A percentile compares a stretch with the other conserved stretches of the same genome.
These are phyloP conservation scores for Melanopsichium pennsylvanicum DNA, from an alignment of 1,284 basidiomycete genomes.

Conservation along the genomic window DNA sequence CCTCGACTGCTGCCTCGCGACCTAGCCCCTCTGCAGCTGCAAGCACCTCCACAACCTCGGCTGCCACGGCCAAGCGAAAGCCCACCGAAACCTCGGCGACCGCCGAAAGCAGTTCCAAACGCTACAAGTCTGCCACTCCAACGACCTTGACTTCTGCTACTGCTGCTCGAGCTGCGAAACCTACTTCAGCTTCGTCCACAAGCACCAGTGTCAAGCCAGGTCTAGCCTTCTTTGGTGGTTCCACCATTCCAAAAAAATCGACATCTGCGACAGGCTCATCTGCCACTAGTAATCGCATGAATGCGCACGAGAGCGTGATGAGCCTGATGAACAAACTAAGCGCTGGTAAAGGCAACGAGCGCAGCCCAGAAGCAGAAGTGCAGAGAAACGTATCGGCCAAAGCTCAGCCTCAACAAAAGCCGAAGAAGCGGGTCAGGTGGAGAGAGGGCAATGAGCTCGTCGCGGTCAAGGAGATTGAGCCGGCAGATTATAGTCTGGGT, in stretches of 20 bases:
- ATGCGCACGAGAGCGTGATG: constrained; percentile 23
- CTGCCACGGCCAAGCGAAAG: constrained; percentile 18
- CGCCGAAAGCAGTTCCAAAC: constrained; percentile 13
- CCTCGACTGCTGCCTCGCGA: neutral
- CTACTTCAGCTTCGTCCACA: neutral
- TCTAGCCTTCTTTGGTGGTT: constrained; percentile 16
- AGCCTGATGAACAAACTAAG: constrained; percentile 38
- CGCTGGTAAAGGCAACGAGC: constrained; percentile 11
- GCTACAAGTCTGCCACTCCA: constrained; percentile 23
- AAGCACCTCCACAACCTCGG: neutral
- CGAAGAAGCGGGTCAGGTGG: constrained; percentile 49
- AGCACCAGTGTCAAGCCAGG: constrained; percentile 18
- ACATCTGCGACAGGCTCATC: neutral
- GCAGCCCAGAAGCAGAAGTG: neutral
- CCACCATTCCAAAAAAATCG: constrained; percentile 8
- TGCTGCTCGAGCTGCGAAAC: constrained; percentile 1
- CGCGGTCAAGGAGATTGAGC: constrained; percentile 46
- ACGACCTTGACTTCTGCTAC: neutral
- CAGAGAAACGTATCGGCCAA: neutral
- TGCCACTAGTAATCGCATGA: neutral
- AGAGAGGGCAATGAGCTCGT: constrained; percentile 49
- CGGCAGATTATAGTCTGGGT: constrained; percentile 47
- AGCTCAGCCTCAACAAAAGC: constrained; percentile 17
- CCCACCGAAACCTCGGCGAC: constrained; percentile 7
- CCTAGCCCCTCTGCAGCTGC: neutral